phyloP scores from a whole-genome alignment of 2,329 filamentous ascomycete genomes.

The Rosellinia necatrix region DNA sequence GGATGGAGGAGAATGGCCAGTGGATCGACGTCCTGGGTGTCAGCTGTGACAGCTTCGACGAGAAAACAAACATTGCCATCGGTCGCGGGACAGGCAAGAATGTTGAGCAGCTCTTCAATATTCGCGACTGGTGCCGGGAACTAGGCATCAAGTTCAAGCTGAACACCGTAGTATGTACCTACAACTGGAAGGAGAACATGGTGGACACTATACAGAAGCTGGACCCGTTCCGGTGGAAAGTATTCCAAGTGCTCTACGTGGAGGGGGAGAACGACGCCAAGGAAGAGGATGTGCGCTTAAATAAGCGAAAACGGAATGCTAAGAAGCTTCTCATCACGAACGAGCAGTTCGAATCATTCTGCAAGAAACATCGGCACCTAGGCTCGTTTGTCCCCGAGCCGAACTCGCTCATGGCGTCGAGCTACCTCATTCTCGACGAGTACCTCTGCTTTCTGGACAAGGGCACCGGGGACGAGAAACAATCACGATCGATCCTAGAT shows the following conservation, averaged over 20 bases:
- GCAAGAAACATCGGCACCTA: slow-evolving; percentile 47
- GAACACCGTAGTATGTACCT: slow-evolving; percentile 57
- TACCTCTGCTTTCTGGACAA: slow-evolving; percentile 56
- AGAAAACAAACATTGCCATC: slow-evolving; percentile 54
- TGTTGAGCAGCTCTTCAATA: slow-evolving; percentile 48
- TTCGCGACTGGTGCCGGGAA: slow-evolving; percentile 51
- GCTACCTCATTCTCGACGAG: slow-evolving; percentile 58
- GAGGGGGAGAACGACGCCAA: slow-evolving; percentile 56
- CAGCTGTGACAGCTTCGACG: slow-evolving; percentile 59
- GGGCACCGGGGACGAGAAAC: slow-evolving; percentile 40
- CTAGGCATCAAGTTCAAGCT: slow-evolving; percentile 60
- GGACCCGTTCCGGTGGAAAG: slow-evolving; percentile 58
- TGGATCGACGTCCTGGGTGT: slow-evolving; percentile 60
- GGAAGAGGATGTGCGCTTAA: slow-evolving; percentile 34
- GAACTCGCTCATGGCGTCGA: slow-evolving; percentile 55
- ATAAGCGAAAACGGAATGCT: slow-evolving; percentile 45
- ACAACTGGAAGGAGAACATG: slow-evolving; percentile 58
- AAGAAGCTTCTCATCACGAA: slow-evolving; percentile 51
- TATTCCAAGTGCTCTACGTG: slow-evolving; percentile 59
- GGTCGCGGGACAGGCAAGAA: slow-evolving; percentile 56
- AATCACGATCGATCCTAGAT: slow-evolving; percentile 46
- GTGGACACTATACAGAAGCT: slow-evolving; percentile 44
- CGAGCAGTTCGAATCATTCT: slow-evolving; percentile 52
- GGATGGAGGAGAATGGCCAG: slow-evolving; percentile 47
- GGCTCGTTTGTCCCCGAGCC: slow-evolving; percentile 52